phyloP scores from a whole-genome alignment of 805 yeast genomes.

The Kodamaea leandrae region DNA sequence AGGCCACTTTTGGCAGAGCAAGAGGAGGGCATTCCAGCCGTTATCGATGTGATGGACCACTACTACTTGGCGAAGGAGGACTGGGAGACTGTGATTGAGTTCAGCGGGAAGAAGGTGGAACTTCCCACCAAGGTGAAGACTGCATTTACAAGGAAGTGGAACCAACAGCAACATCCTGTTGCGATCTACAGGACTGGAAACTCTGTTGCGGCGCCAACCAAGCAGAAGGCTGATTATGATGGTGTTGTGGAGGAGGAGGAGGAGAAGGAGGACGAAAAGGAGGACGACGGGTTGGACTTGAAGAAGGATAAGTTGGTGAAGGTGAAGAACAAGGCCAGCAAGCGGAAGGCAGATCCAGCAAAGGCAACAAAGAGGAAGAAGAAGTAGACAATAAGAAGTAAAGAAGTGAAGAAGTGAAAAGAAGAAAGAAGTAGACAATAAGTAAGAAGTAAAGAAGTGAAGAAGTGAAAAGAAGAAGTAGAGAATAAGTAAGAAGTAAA shows the following conservation, averaged over 20 bases:
- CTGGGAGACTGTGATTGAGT: constrained; percentile 85
- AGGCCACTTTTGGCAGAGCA: constrained; percentile 57
- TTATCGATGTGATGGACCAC: constrained; percentile 73
- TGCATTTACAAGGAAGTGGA: constrained; percentile 84
- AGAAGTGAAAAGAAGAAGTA: background rate
- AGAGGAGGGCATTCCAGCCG: constrained; percentile 60
- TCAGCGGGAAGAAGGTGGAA: constrained; percentile 65
- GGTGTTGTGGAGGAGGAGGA: constrained; percentile 67
- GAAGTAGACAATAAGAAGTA: background rate
- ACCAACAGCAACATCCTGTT: constrained; percentile 73
- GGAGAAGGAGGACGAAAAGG: constrained; percentile 42
- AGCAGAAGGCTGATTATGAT: constrained; percentile 59
- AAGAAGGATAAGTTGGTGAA: constrained; percentile 66
- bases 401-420: background rate
- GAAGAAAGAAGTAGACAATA: background rate
- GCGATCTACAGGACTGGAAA: constrained; percentile 76
- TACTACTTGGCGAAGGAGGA: constrained; percentile 88
- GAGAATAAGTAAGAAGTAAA: background rate
- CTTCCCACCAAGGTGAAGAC: constrained; percentile 71
- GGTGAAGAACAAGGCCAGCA: constrained; percentile 25
- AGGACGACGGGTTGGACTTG: constrained; percentile 44
- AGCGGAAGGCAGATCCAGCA: constrained; percentile 6
- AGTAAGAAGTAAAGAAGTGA: background rate
- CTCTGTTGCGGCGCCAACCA: constrained; percentile 38
- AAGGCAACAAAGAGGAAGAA: constrained; percentile 1